These are phyloP conservation scores for Tolypocladium nubicola DNA, from an alignment of 2,329 filamentous ascomycete species.

Conservation along the genomic window DNA sequence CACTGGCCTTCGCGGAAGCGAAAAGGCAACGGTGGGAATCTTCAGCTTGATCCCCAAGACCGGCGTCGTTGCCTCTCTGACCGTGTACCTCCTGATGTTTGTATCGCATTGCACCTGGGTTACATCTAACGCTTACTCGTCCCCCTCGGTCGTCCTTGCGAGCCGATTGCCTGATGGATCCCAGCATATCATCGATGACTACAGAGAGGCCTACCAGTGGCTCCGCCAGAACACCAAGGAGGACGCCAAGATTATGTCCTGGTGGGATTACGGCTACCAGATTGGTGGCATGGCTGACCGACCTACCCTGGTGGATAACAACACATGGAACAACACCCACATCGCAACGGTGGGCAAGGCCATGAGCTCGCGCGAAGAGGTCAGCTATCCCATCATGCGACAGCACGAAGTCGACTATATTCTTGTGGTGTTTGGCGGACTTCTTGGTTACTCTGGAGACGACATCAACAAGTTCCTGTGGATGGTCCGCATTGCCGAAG, in stretches of 20 bases:
- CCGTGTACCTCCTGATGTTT: constrained; percentile 80
- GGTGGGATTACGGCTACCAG: constrained; percentile 99
- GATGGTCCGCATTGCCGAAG: constrained; percentile 99
- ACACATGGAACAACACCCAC: constrained; percentile 99
- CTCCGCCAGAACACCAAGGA: constrained; percentile 91
- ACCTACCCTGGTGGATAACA: constrained; percentile 96
- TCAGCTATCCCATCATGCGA: constrained; percentile 96
- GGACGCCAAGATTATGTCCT: constrained; percentile 98
- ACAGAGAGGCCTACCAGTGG: constrained; percentile 99
- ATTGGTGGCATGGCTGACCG: constrained; percentile 99
- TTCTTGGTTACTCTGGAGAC: constrained; percentile 94
- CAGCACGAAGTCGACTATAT: constrained; percentile 99
- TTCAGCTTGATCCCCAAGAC: constrained; percentile 72
- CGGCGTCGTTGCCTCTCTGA: constrained; percentile 61
- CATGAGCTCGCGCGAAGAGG: constrained; percentile 94
- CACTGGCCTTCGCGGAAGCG: constrained; percentile 55
- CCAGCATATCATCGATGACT: constrained; percentile 98
- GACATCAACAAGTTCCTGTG: constrained; percentile 99
- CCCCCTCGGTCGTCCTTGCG: constrained; percentile 90
- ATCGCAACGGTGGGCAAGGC: constrained; percentile 98
- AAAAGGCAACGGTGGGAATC: constrained; percentile 69
- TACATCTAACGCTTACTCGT: constrained; percentile 97
- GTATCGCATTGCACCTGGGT: constrained; percentile 99
- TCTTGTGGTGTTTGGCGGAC: constrained; percentile 90
- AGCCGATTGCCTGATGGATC: constrained; percentile 87